These are phyloP conservation scores for Cercospora sp. DNA, from an alignment of 2,329 filamentous ascomycete genomes.

Conservation along the genomic window DNA sequence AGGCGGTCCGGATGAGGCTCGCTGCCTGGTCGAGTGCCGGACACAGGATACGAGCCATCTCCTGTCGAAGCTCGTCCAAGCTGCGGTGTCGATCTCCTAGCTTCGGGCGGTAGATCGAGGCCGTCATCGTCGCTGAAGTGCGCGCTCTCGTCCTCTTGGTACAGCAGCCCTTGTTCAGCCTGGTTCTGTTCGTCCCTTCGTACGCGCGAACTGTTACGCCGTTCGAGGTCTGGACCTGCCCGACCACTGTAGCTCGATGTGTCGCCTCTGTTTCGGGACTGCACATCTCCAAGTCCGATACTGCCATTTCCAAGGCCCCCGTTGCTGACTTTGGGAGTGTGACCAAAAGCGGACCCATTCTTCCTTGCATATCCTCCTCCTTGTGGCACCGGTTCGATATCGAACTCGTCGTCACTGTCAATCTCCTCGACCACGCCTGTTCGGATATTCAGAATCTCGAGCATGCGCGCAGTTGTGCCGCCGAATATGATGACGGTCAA, in stretches of 20 bases:
- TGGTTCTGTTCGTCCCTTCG: conserved; percentile 43
- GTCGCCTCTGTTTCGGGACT: conserved; percentile 44
- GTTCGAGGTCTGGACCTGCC: conserved; percentile 44
- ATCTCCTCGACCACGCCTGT: conserved; percentile 96
- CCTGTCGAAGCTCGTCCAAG: conserved; percentile 25
- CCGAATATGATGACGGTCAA: conserved; percentile 98
- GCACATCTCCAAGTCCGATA: conserved; percentile 37
- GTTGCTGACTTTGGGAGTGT: conserved; percentile 65
- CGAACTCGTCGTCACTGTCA: conserved; percentile 97
- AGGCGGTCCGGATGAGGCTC: conserved; percentile 41
- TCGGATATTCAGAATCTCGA: conserved; percentile 94
- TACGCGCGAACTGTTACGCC: conserved; percentile 55
- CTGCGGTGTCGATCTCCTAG: conserved; percentile 46
- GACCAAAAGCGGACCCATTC: conserved; percentile 73
- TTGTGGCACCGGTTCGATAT: conserved; percentile 74
- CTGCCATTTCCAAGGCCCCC: conserved; percentile 45
- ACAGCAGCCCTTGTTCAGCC: conserved; percentile 59
- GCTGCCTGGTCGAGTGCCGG: conserved; percentile 36
- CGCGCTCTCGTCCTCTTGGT: conserved; percentile 46
- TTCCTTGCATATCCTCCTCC: conserved; percentile 71
- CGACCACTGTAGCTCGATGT: conserved; percentile 57
- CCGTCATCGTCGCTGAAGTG: conserved; percentile 50
- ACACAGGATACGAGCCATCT: conserved; percentile 43
- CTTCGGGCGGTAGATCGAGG: conserved; percentile 61
- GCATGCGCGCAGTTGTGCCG: conserved; percentile 93